Evolutionary conservation across 352 stramenopile species (phyloP), one percentile per base, ranked within the genome.

Genomic region (Globisporangium nunn): DNA sequence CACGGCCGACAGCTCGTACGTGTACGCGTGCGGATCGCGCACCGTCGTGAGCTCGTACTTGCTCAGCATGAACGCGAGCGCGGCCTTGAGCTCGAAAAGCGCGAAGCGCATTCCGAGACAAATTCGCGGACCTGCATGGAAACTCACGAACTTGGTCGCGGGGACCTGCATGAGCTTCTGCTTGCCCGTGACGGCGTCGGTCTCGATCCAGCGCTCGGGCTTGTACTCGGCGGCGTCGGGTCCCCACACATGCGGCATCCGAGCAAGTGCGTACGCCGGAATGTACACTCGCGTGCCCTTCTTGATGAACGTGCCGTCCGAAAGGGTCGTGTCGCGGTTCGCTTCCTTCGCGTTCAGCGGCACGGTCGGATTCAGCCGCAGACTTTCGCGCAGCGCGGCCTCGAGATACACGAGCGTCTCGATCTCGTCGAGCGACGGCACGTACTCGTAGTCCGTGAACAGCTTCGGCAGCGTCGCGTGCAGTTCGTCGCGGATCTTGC

Each of bases 331-430:
- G 56, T 90, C 82, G 6, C 63, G 52, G 17, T 74, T 75, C 23
- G 64, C 71, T 53, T 80, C 59, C 56, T 87, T 87, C 15, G 65
- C 64, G 18, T 85, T 84, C 15, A 75, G 66, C 3, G 84, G 82
- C 10, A 87, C 66, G 14, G 74, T 50, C n/a, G 82, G 84, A 55
- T 85, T 83, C 40, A 94, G 54, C 0, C 84, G 70, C 52, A 92
- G 50, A 17, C 73, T 85, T 57, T 93, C 84, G 7, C 64, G 66
- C 29, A 91, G 49, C 8, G 78, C 71, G 4, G 78, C 83, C 35
- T 84, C 69, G 12, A 89, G 52, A 51, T 87, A 94, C 17, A 74
- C 51, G 6, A 92, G 66, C 11, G 61, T 35, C 44, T 81, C 66
- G 18, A 80, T 58, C n/a, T 88, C 61, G 10, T 87, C 76, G 30